Base-by-base conservation (phyloP, 2,329 filamentous ascomycete species). In the Penicillium frequentans region DNA sequence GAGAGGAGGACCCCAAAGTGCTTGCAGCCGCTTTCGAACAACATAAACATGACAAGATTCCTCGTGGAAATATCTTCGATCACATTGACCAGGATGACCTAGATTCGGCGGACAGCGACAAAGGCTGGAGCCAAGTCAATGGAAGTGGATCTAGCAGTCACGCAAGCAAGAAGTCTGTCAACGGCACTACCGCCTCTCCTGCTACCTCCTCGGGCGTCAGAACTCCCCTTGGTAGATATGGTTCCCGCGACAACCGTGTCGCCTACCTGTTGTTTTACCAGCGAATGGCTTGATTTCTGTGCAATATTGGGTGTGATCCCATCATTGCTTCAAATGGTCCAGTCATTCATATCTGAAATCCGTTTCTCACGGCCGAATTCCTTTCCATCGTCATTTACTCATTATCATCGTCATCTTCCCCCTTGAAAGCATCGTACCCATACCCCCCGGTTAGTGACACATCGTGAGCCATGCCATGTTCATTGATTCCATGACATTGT, bases 201-300 rank as follows among this genome's bases (percentile, higher is more conserved):
- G 76, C 77, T 77, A 80, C 68, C 77, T 79, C 75, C 76, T 81
- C 77, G 82, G 85, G 79, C 63, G 81, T 69, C 82, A 85, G 77
- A 75, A 86, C 74, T 61, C 79, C 72, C 81, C 85, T 76, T 46
- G 75, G 75, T 55, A 73, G 75, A 74, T 86, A 87, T 66, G 82
- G 82, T 19, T 75, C 90, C 70, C 91, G 91, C 75, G 93, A 98
- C 74, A 96, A 93, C 82, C 96, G 96, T 82, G 93, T 97, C 57
- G 95, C 95, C 4, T 99, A 99, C 77, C 86, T 99, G 64, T 79
- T 99, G 70, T 96, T 99, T 78, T 99, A 99, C 75, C 89, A 97
- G 79, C 86, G 86, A 68, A 84, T 95, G 57, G 68, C 64, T 56
- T 73, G 61, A 70, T 44, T n/a, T 37, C 21, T n/a, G 26, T 24